phyloP scores from a whole-genome alignment of 2,329 filamentous ascomycete species.

The Colletotrichum viniferum region DNA sequence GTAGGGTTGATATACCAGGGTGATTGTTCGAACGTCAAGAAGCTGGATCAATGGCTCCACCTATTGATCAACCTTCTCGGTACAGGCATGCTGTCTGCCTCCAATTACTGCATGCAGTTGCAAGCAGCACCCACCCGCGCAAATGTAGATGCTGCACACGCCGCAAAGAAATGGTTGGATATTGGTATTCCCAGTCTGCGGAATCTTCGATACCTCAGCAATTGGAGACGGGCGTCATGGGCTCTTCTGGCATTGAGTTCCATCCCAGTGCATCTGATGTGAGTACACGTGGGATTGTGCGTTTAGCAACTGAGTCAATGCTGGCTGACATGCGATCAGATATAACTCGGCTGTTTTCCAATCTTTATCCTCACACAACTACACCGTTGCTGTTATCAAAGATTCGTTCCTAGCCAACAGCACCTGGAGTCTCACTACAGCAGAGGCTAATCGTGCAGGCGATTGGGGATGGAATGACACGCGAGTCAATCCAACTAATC shows the following conservation, averaged over 20 bases:
- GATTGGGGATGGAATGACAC: neutral
- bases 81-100: slow-evolving; percentile 31
- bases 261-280: neutral
- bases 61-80: slow-evolving; percentile 34
- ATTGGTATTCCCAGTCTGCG: slow-evolving; percentile 40
- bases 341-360: slow-evolving; percentile 3
- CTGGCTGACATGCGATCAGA: neutral
- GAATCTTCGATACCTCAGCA: neutral
- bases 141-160: slow-evolving; percentile 43
- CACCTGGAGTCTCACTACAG: neutral
- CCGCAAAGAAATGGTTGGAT: slow-evolving; percentile 41
- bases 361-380: neutral
- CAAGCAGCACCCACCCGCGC: slow-evolving; percentile 31
- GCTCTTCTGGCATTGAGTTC: neutral
- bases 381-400: neutral
- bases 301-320: neutral
- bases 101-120: slow-evolving; percentile 37
- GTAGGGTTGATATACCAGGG: slow-evolving; percentile 30
- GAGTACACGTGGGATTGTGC: neutral
- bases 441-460: neutral
- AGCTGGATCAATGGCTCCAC: slow-evolving; percentile 25
- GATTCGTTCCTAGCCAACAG: neutral
- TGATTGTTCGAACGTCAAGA: slow-evolving; percentile 25
- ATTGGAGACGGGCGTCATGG: neutral
- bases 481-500: neutral